phyloP scores from a whole-genome alignment of 2,329 filamentous ascomycete species.

The Fonsecaea monophora region DNA sequence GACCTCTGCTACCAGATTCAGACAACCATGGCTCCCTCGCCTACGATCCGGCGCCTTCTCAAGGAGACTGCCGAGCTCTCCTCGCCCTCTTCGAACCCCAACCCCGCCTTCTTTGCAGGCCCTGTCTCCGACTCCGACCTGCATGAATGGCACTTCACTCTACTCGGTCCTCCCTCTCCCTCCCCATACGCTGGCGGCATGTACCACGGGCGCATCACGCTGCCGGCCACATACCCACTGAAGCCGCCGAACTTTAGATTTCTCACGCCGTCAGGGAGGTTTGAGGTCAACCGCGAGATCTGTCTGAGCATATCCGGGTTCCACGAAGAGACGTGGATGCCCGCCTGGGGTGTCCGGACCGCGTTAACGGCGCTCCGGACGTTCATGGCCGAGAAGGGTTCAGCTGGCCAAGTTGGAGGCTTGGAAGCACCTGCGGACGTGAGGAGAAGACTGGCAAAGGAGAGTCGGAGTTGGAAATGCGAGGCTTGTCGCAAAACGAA shows the following conservation, averaged over 20 bases:
- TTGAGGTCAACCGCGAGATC: slow-evolving; percentile 96
- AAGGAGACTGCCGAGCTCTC: slow-evolving; percentile 91
- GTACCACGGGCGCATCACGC: slow-evolving; percentile 93
- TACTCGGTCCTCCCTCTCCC: slow-evolving; percentile 81
- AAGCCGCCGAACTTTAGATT: slow-evolving; percentile 96
- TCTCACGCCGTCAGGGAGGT: slow-evolving; percentile 86
- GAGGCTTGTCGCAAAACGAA: slow-evolving; percentile 73
- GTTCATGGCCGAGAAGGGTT: slow-evolving; percentile 87
- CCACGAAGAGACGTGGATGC: slow-evolving; percentile 98
- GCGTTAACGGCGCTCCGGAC: slow-evolving; percentile 78
- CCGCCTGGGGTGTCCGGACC: slow-evolving; percentile 94
- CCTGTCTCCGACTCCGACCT: slow-evolving; percentile 84
- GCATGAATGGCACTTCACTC: slow-evolving; percentile 98
- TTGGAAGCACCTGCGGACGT: slow-evolving; percentile 76
- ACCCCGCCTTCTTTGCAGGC: slow-evolving; percentile 81
- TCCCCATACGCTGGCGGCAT: slow-evolving; percentile 81
- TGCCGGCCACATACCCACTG: slow-evolving; percentile 87
- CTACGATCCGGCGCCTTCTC: slow-evolving; percentile 55
- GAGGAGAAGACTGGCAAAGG: slow-evolving; percentile 71
- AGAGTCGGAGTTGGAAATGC: slow-evolving; percentile 73
- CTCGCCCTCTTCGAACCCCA: slow-evolving; percentile 72
- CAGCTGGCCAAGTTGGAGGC: slow-evolving; percentile 86
- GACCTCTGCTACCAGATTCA: not conserved
- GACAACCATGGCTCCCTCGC: slow-evolving; percentile 40
- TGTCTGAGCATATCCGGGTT: slow-evolving; percentile 92